A percentile compares a stretch with the other conserved stretches of the same genome.
Evolutionary conservation across 108 stramenopile species (phyloP).

Genomic region (Cyclostephanos invisitatus): DNA sequence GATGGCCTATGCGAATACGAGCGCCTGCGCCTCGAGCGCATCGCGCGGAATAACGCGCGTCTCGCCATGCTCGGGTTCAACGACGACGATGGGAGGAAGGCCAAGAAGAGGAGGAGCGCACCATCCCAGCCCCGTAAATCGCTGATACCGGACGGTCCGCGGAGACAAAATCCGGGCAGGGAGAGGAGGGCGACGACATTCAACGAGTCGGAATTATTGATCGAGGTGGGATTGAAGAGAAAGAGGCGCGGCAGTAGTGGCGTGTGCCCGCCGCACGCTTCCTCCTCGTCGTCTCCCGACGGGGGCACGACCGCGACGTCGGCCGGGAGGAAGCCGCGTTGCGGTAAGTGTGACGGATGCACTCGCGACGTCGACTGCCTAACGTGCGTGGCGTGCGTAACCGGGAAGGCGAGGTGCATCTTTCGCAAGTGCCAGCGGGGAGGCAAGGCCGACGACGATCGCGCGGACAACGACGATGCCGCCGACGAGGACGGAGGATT

Average conservation of each 20-base stretch:
- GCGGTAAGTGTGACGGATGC: conserved; percentile 36
- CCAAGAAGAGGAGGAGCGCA: conserved; percentile 8
- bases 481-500: not conserved
- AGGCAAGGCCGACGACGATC: conserved; percentile 11
- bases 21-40: conserved; percentile 37
- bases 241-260: conserved; percentile 21
- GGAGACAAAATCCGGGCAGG: conserved; percentile 31
- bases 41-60: conserved; percentile 42
- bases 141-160: conserved; percentile 10
- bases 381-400: conserved; percentile 31
- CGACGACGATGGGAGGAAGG: conserved; percentile 5
- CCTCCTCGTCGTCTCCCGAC: not conserved
- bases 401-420: conserved; percentile 27
- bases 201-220: not conserved
- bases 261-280: conserved; percentile 17
- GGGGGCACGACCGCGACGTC: conserved; percentile 16
- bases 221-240: not conserved
- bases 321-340: conserved; percentile 18
- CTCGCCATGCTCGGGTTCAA: conserved; percentile 29
- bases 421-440: conserved; percentile 38
- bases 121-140: conserved; percentile 15
- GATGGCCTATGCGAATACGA: conserved; percentile 40
- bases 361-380: conserved; percentile 21
- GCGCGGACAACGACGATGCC: conserved; percentile 4
- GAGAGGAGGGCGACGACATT: conserved; percentile 11